Percentiles rank a stretch among this genome's conserved stretches.
Conservation (phyloP, 2,329 filamentous ascomycete genomes). For the Sporothrix mexicana region DNA sequence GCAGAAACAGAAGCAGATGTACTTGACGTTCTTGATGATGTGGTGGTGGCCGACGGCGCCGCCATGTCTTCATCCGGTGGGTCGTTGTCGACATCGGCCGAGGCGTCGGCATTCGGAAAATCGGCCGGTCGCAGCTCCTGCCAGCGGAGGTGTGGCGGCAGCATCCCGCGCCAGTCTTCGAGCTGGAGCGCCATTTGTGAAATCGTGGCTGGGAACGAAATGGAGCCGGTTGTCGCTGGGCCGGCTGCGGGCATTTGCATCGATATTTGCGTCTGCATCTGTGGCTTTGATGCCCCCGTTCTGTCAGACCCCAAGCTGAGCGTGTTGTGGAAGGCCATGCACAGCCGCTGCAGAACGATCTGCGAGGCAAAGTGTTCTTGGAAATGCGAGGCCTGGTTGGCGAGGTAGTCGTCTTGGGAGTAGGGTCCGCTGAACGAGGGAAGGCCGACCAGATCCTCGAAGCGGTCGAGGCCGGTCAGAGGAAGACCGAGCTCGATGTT, state of each 20-base stretch:
- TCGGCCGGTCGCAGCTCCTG: slow-evolving; percentile 56
- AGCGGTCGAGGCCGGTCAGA: slow-evolving; percentile 58
- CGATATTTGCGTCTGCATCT: neutral
- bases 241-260: neutral
- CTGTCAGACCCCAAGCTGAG: neutral
- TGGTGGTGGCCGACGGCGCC: neutral
- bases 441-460: slow-evolving; percentile 60
- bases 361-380: slow-evolving; percentile 66
- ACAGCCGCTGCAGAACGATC: slow-evolving; percentile 61
- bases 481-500: slow-evolving; percentile 65
- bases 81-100: neutral
- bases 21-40: neutral
- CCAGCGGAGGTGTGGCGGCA: slow-evolving; percentile 63
- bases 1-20: slow-evolving; percentile 32
- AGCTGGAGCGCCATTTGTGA: slow-evolving; percentile 60
- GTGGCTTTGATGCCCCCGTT: neutral
- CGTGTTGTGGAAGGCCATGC: slow-evolving; percentile 55
- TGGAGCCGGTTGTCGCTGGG: neutral
- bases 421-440: slow-evolving; percentile 58
- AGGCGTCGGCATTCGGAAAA: slow-evolving; percentile 45
- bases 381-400: slow-evolving; percentile 59
- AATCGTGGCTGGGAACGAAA: slow-evolving; percentile 48
- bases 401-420: slow-evolving; percentile 54
- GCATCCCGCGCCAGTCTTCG: slow-evolving; percentile 62
- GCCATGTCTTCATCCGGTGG: slow-evolving; percentile 5